Conservation (phyloP, 306 rosid genomes). For the Corylus avellana region DNA sequence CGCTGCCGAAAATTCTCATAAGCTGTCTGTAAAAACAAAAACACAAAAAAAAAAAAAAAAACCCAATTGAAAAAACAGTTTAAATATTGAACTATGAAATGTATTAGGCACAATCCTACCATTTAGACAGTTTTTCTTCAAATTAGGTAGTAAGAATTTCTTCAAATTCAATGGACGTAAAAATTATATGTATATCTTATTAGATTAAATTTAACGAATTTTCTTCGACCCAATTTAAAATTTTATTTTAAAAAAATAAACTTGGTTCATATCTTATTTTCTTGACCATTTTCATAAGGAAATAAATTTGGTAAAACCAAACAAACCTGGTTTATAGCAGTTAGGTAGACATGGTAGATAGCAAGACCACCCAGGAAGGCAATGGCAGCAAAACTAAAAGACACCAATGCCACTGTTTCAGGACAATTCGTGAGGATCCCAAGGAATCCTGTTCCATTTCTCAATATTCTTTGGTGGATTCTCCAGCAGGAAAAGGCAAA, state of each 20-base stretch:
- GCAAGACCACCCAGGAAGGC: slow-evolving; percentile 29
- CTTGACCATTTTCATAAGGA: not conserved
- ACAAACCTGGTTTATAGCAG: slow-evolving; percentile 37
- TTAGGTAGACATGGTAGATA: slow-evolving; percentile 28
- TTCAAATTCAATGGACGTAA: too few relatives aligned
- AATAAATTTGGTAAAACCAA: not conserved
- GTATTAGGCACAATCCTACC: too few relatives aligned
- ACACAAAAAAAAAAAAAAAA: too few relatives aligned
- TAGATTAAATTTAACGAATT: too few relatives aligned
- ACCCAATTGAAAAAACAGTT: too few relatives aligned
- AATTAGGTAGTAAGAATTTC: too few relatives aligned
- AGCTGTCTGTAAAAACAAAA: slow-evolving; percentile 22
- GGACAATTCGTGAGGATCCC: slow-evolving; percentile 33
- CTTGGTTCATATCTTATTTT: not conserved
- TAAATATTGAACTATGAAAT: not conserved
- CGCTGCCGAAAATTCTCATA: slow-evolving; percentile 36
- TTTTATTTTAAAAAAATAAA: too few relatives aligned
- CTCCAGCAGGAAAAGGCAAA: slow-evolving; percentile 37
- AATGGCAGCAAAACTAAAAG: slow-evolving; percentile 29
- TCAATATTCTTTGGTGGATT: slow-evolving; percentile 23
- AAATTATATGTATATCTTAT: too few relatives aligned
- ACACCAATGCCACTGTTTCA: slow-evolving; percentile 36
- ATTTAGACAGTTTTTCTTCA: too few relatives aligned
- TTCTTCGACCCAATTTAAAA: too few relatives aligned
- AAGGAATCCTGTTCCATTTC: slow-evolving; percentile 5